phyloP scores from a whole-genome alignment of 2,329 filamentous ascomycete genomes.

The Penicillium sp. region DNA sequence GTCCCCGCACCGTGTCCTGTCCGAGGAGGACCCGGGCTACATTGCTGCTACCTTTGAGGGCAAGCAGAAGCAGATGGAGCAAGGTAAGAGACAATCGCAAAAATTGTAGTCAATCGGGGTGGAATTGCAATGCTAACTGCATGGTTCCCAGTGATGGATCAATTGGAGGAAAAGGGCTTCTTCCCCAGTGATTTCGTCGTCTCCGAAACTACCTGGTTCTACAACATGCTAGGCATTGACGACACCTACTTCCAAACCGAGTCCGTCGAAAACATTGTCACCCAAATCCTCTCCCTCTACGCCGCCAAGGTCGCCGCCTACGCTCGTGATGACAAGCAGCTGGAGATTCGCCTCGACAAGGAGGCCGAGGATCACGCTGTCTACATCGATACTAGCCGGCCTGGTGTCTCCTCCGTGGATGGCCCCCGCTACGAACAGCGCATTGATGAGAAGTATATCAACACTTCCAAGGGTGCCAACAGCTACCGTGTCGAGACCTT shows the following conservation, averaged over 20 bases:
- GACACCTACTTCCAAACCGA: constrained; percentile 98
- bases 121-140: background rate
- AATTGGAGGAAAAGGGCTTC: constrained; percentile 78
- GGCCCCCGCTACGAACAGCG: constrained; percentile 93
- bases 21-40: constrained; percentile 90
- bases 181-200: constrained; percentile 83
- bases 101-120: constrained; percentile 10
- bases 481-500: constrained; percentile 96
- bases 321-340: constrained; percentile 86
- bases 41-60: constrained; percentile 92
- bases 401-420: constrained; percentile 72
- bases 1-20: constrained; percentile 69
- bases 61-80: constrained; percentile 86
- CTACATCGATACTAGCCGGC: constrained; percentile 96
- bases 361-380: constrained; percentile 93
- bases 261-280: constrained; percentile 81
- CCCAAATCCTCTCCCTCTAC: constrained; percentile 93
- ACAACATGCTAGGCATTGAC: constrained; percentile 95
- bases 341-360: constrained; percentile 95
- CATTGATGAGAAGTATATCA: constrained; percentile 93
- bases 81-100: constrained; percentile 57
- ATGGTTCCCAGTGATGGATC: constrained; percentile 69
- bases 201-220: constrained; percentile 92
- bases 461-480: constrained; percentile 70
- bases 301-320: constrained; percentile 95